Conservation (phyloP, 1,284 basidiomycete species). For the Heterobasidion annosum region DNA sequence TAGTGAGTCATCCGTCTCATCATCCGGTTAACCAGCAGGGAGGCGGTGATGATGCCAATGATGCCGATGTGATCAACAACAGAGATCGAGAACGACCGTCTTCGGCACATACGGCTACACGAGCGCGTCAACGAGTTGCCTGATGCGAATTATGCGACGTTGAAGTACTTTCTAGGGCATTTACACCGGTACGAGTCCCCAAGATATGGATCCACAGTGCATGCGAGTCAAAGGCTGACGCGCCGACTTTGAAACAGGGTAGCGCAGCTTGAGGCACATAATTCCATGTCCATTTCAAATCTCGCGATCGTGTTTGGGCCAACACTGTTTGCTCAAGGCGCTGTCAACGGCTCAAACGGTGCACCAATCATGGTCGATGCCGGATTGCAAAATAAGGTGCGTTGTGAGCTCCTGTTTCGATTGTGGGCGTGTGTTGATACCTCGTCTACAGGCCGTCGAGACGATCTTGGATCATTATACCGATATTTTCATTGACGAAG, state of each 20-base stretch:
- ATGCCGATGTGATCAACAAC: constrained; percentile 2
- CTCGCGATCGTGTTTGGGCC: constrained; percentile 97
- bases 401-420: constrained; percentile 11
- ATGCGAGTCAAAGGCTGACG: background rate
- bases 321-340: constrained; percentile 70
- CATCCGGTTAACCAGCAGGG: background rate
- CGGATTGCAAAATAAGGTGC: constrained; percentile 56
- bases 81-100: constrained; percentile 90
- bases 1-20: constrained; percentile 44
- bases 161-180: constrained; percentile 95
- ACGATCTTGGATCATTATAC: constrained; percentile 81
- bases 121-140: constrained; percentile 97
- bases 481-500: constrained; percentile 79
- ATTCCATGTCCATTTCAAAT: constrained; percentile 93
- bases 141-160: constrained; percentile 95
- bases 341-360: constrained; percentile 19
- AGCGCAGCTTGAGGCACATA: constrained; percentile 63
- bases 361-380: constrained; percentile 43
- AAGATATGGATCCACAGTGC: background rate
- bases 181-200: constrained; percentile 61
- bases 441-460: constrained; percentile 59
- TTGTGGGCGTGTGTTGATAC: no score
- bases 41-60: background rate
- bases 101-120: constrained; percentile 91
- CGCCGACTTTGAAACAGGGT: constrained; percentile 40